Evolutionary conservation across 768 basidiomycete genomes (phyloP).

Genomic region (Galerina marginata): DNA sequence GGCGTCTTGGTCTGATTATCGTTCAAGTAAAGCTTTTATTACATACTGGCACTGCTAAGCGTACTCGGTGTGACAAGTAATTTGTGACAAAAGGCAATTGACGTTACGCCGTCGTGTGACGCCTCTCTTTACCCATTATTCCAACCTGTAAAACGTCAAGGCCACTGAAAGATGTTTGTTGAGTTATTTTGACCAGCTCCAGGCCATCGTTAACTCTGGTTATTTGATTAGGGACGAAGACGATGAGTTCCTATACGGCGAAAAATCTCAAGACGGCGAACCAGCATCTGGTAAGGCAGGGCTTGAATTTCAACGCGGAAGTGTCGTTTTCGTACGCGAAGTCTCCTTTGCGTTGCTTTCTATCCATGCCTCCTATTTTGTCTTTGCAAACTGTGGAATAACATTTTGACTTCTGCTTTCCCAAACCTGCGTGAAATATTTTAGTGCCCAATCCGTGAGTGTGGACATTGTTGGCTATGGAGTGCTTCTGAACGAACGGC

Average conservation of each 20-base stretch:
- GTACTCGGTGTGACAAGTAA: too few species aligned
- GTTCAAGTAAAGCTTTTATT: too few species aligned
- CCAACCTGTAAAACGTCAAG: not conserved
- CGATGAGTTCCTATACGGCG: conserved; percentile 81
- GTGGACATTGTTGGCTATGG: conserved; percentile 21
- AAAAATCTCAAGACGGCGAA: conserved; percentile 42
- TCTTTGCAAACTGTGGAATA: conserved; percentile 37
- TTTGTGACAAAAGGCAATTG: conserved; percentile 27
- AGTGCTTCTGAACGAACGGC: conserved; percentile 19
- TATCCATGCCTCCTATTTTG: conserved; percentile 37
- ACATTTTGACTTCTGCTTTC: conserved; percentile 45
- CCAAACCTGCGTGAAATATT: conserved; percentile 42
- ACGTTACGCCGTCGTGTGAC: not conserved
- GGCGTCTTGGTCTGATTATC: too few species aligned
- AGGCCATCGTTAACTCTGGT: not conserved
- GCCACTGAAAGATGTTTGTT: conserved; percentile 3
- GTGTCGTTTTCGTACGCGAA: conserved; percentile 1
- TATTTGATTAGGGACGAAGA: conserved; percentile 68
- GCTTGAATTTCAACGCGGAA: conserved; percentile 9
- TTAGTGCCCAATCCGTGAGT: conserved; percentile 73
- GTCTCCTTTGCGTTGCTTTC: conserved; percentile 26
- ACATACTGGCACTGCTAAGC: too few species aligned
- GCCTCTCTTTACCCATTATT: not conserved
- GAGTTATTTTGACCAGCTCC: not conserved
- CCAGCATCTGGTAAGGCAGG: conserved; percentile 54